phyloP scores from a whole-genome alignment of 257 asterid genomes.

The Solanum tarijense region DNA sequence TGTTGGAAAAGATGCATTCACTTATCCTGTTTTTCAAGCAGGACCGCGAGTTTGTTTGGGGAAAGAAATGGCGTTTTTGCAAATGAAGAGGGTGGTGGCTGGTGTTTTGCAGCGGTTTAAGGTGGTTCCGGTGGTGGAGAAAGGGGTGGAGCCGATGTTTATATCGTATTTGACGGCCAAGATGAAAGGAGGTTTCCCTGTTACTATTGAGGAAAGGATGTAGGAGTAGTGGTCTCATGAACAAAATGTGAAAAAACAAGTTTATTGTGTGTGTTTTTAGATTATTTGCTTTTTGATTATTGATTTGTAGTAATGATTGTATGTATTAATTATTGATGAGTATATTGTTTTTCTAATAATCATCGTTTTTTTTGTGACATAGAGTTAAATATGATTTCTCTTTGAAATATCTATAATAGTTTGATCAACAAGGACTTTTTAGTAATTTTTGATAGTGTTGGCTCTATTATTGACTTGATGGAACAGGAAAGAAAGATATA shows the following conservation, averaged over 20 bases:
- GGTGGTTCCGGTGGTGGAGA: slow-evolving; percentile 5
- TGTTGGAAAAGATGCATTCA: not conserved
- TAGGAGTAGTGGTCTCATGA: not conserved
- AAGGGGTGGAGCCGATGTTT: slow-evolving; percentile 1
- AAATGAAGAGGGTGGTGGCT: slow-evolving; percentile 18
- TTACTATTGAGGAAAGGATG: slow-evolving; percentile 6
- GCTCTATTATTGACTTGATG: too few species aligned
- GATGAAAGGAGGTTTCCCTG: slow-evolving; percentile 28
- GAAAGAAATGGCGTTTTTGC: slow-evolving; percentile 18
- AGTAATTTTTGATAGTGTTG: not conserved
- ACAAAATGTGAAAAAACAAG: not conserved
- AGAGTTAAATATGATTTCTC: not conserved
- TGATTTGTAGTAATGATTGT: not conserved
- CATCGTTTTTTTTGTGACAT: not conserved
- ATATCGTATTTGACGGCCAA: not conserved
- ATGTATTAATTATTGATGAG: not conserved
- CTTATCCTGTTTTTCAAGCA: slow-evolving; percentile 17
- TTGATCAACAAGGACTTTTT: not conserved
- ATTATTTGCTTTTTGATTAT: not conserved
- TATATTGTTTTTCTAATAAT: not conserved
- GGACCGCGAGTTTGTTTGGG: slow-evolving; percentile 17
- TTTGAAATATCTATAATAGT: too few species aligned
- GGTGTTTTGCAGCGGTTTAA: slow-evolving; percentile 6
- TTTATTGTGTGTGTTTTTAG: not conserved
- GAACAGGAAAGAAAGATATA: too few species aligned